Conservation (phyloP, 2,329 filamentous ascomycete genomes). For the Aspergillus ochraceus region DNA sequence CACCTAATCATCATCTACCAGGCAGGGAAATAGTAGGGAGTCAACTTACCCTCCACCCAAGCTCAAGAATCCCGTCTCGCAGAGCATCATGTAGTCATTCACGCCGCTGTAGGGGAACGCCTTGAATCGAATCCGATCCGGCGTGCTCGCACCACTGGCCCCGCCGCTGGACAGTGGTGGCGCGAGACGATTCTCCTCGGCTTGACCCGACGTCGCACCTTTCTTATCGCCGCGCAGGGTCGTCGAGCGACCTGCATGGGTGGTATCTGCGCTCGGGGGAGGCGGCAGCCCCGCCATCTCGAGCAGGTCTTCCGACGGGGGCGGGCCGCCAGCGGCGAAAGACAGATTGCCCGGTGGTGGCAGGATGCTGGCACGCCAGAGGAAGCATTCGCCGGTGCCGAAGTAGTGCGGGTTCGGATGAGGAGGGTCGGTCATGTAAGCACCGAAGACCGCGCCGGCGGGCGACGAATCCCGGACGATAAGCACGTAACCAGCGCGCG, state of each 20-base stretch:
- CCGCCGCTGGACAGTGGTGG: constrained; percentile 6
- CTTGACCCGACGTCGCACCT: neutral
- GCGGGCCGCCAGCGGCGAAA: constrained; percentile 4
- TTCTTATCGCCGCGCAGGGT: constrained; percentile 49
- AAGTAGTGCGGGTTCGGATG: constrained; percentile 82
- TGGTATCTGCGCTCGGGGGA: constrained; percentile 67
- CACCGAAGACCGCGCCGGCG: constrained; percentile 69
- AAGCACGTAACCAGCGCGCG: constrained; percentile 81
- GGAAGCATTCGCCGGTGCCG: constrained; percentile 93
- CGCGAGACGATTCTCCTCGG: constrained; percentile 20
- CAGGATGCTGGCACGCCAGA: constrained; percentile 75
- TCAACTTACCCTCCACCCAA: constrained; percentile 70
- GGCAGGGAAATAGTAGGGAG: neutral
- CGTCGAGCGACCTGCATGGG: constrained; percentile 60
- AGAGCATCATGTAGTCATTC: constrained; percentile 96
- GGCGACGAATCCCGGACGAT: constrained; percentile 71
- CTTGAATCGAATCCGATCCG: constrained; percentile 86
- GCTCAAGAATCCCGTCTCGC: constrained; percentile 79
- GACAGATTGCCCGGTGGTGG: constrained; percentile 35
- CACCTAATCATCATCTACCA: constrained; percentile 18
- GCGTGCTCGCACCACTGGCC: constrained; percentile 54
- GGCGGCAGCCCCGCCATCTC: constrained; percentile 62
- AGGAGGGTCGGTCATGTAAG: constrained; percentile 87
- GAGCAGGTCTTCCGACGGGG: constrained; percentile 42
- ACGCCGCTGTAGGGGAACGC: constrained; percentile 94